Evolutionary conservation across 2,329 filamentous ascomycete genomes (phyloP).

Genomic region (Colletotrichum lupini): DNA sequence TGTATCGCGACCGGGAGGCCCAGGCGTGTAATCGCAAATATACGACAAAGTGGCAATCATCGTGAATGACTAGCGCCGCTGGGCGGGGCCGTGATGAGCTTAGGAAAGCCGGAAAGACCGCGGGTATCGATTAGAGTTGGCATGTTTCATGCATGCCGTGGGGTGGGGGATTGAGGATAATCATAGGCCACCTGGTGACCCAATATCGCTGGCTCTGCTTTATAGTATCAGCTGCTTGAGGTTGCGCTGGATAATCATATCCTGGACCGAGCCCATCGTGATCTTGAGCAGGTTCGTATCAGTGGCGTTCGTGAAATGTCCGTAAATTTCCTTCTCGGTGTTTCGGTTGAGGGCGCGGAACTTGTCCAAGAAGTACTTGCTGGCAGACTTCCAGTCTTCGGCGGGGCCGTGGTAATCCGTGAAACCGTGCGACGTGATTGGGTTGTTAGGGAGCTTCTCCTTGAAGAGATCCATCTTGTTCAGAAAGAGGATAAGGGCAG

Average conservation of each 20-base stretch:
- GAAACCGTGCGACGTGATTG: constrained; percentile 79
- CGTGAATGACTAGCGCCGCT: constrained; percentile 6
- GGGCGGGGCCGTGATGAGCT: constrained; percentile 7
- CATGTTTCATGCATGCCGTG: constrained; percentile 14
- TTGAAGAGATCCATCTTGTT: constrained; percentile 92
- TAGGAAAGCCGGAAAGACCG: constrained; percentile 6
- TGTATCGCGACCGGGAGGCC: neutral
- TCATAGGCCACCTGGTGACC: neutral
- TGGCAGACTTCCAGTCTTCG: constrained; percentile 78
- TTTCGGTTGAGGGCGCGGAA: constrained; percentile 81
- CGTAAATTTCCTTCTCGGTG: constrained; percentile 72
- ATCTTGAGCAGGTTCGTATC: constrained; percentile 83
- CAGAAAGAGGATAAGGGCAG: constrained; percentile 84
- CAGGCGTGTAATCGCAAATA: neutral
- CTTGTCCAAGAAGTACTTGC: constrained; percentile 85
- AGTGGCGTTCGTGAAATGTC: constrained; percentile 71
- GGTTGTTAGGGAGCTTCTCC: constrained; percentile 77
- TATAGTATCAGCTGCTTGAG: constrained; percentile 81
- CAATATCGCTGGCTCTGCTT: constrained; percentile 39
- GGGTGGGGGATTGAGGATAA: neutral
- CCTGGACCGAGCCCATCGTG: constrained; percentile 86
- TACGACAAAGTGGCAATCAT: neutral
- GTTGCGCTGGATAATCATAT: constrained; percentile 89
- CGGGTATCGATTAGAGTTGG: constrained; percentile 33
- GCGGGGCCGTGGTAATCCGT: constrained; percentile 81